Evolutionary conservation across 2,329 filamentous ascomycete genomes (phyloP).

Genomic region (Ophiostoma fasciatum): DNA sequence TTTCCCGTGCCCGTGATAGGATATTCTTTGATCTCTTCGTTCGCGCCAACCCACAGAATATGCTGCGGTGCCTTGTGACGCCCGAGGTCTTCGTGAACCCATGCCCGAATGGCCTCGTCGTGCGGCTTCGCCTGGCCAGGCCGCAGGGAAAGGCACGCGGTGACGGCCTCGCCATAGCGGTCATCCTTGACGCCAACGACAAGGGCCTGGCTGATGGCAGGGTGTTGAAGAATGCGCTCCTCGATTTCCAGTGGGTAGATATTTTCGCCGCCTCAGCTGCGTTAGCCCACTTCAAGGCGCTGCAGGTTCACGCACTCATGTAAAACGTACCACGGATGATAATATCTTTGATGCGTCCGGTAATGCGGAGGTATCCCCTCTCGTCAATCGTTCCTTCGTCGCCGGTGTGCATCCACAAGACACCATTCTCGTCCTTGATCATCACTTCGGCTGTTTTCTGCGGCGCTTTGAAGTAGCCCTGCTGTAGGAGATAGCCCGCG

Average conservation of each 20-base stretch:
- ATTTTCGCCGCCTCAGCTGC: conserved; percentile 9
- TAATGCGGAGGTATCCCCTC: conserved; percentile 56
- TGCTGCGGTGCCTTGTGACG: conserved; percentile 4
- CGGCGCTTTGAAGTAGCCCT: conserved; percentile 53
- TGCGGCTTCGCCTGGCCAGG: neutral
- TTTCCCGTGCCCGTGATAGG: too few relatives aligned
- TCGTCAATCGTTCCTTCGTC: conserved; percentile 56
- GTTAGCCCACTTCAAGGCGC: too few relatives aligned
- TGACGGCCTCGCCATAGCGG: conserved; percentile 7
- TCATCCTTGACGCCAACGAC: conserved; percentile 7
- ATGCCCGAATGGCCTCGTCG: conserved; percentile 1
- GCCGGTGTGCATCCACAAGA: conserved; percentile 51
- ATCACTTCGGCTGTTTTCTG: conserved; percentile 55
- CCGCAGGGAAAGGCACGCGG: neutral
- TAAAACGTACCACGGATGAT: conserved; percentile 54
- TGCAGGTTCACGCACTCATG: too few relatives aligned
- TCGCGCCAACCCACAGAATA: conserved; percentile 2
- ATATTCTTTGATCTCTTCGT: too few relatives aligned
- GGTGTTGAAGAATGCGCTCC: conserved; percentile 6
- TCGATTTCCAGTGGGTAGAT: conserved; percentile 11
- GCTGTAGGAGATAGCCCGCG: conserved; percentile 60
- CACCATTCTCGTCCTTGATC: conserved; percentile 34
- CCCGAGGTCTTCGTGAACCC: conserved; percentile 2
- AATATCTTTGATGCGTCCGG: conserved; percentile 65
- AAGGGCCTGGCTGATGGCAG: conserved; percentile 4